A percentile compares a stretch with the other conserved stretches of the same genome.
Evolutionary conservation across 805 yeast species (phyloP).

Genomic region (Scheffersomyces lignosus): DNA sequence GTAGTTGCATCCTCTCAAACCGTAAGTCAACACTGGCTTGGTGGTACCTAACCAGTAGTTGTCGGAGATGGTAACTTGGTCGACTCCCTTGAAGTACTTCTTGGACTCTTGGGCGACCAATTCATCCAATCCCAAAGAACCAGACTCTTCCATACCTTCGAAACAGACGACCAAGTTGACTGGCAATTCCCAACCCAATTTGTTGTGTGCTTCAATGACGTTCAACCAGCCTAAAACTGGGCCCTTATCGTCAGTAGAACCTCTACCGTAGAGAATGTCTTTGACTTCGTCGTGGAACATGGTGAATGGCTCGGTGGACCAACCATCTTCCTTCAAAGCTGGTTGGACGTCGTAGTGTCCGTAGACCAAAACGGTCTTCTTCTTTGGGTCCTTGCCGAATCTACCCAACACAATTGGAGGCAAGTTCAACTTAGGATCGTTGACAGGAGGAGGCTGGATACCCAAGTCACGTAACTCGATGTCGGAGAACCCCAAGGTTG

Average conservation of each 20-base stretch:
- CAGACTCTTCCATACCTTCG: slow-evolving; percentile 99
- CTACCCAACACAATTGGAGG: slow-evolving; percentile 96
- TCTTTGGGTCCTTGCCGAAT: slow-evolving; percentile 75
- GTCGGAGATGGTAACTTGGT: slow-evolving; percentile 94
- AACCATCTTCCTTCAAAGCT: slow-evolving; percentile 87
- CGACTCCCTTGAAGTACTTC: slow-evolving; percentile 80
- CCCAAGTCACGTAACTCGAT: slow-evolving; percentile 84
- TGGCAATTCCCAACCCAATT: slow-evolving; percentile 83
- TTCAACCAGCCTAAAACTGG: slow-evolving; percentile 98
- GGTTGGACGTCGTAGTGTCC: slow-evolving; percentile 99
- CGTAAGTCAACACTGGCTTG: slow-evolving; percentile 96
- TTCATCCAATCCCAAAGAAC: slow-evolving; percentile 86
- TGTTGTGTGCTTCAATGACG: slow-evolving; percentile 85
- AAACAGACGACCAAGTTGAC: slow-evolving; percentile 91
- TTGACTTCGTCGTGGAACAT: slow-evolving; percentile 59
- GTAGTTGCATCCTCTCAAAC: slow-evolving; percentile 94
- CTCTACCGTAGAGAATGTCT: slow-evolving; percentile 83
- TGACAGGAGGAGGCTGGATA: slow-evolving; percentile 88
- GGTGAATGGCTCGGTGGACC: slow-evolving; percentile 90
- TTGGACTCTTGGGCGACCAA: slow-evolving; percentile 79
- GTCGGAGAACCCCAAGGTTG: slow-evolving; percentile 73
- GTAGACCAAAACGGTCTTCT: slow-evolving; percentile 87
- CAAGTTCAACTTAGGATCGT: slow-evolving; percentile 60
- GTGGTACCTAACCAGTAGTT: slow-evolving; percentile 98
- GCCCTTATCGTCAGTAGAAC: slow-evolving; percentile 97